Conservation (phyloP, 208 protist genomes). For the Angomonas ambiguus region DNA sequence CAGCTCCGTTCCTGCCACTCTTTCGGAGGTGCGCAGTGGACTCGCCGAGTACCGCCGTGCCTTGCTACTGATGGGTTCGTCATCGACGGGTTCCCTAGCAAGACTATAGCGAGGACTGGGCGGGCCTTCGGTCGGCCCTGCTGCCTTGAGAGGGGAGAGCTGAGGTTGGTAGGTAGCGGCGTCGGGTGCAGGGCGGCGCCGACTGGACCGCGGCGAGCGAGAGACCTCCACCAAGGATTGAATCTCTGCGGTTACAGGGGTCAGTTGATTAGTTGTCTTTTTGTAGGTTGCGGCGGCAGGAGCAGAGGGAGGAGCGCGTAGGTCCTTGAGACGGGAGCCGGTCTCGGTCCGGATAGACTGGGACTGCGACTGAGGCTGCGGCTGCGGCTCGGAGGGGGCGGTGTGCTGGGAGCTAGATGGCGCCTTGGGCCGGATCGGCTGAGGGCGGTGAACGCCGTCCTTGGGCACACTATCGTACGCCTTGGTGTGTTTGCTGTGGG, state of each 20-base stretch:
- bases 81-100: conserved; percentile 7
- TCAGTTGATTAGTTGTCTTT: too few relatives aligned
- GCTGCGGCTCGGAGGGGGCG: conserved; percentile 1
- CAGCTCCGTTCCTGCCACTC: conserved; percentile 71
- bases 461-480: not conserved
- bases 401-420: not conserved
- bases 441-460: not conserved
- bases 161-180: conserved; percentile 6
- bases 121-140: not conserved
- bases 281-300: too few relatives aligned
- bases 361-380: not conserved
- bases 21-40: conserved; percentile 4
- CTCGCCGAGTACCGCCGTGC: conserved; percentile 18
- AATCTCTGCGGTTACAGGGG: too few relatives aligned
- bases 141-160: not conserved
- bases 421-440: not conserved
- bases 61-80: conserved; percentile 10
- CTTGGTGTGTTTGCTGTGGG: not conserved
- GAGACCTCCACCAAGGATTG: too few relatives aligned
- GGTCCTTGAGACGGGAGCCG: too few relatives aligned
- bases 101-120: conserved; percentile 20
- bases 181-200: not conserved
- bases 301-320: too few relatives aligned
- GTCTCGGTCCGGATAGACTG: too few relatives aligned
- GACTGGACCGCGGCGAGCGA: not conserved